A percentile compares a stretch with the other conserved stretches of the same genome.
Evolutionary conservation across 345 rosid species (phyloP).

Genomic region (Cochlearia excelsa): DNA sequence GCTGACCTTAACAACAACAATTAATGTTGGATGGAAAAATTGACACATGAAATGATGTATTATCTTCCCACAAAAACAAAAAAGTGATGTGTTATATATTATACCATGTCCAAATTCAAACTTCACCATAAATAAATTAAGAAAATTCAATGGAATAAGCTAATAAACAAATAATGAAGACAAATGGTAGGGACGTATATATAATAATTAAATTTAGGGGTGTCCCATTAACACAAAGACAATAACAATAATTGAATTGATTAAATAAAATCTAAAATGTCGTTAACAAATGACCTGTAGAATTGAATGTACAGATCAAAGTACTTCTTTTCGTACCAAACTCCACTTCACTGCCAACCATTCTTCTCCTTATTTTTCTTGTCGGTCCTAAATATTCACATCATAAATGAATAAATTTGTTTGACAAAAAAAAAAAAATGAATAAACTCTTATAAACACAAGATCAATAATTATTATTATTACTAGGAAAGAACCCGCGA

Average conservation of each 20-base stretch:
- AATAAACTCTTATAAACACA: no score
- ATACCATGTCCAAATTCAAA: neutral
- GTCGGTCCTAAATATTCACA: slow-evolving; percentile 23
- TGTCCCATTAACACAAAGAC: slow-evolving; percentile 5
- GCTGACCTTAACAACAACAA: no score
- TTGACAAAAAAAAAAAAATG: no score
- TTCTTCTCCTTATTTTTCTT: slow-evolving; percentile 28
- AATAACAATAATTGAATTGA: slow-evolving; percentile 6
- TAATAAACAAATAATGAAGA: neutral
- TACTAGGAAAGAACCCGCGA: no score
- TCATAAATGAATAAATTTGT: neutral
- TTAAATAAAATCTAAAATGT: slow-evolving; percentile 8
- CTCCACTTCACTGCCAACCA: slow-evolving; percentile 37
- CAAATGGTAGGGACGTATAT: slow-evolving; percentile 24
- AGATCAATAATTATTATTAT: no score
- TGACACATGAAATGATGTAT: no score
- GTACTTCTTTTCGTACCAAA: slow-evolving; percentile 35
- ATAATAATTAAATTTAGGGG: slow-evolving; percentile 24
- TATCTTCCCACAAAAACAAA: no score
- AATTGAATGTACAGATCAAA: slow-evolving; percentile 29
- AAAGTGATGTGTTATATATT: neutral
- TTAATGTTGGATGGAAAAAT: no score
- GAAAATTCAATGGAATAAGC: slow-evolving; percentile 10
- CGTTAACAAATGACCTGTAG: slow-evolving; percentile 23
- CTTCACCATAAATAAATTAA: no score